Evolutionary conservation across 805 yeast genomes (phyloP).

Genomic region (Maudiozyma serrabonitensis): DNA sequence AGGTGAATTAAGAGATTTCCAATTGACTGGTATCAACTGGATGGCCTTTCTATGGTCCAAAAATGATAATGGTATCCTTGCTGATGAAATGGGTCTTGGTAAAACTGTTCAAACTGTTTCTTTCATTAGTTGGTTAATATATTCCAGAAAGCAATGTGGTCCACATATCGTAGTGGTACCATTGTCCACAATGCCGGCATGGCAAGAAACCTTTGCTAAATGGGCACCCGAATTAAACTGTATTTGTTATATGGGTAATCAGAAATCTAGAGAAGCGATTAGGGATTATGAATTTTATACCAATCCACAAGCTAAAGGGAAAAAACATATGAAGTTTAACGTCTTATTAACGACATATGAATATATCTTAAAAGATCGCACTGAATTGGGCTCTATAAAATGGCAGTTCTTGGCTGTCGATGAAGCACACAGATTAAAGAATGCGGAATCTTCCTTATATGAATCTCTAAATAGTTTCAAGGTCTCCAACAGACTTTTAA

Average conservation of each 20-base stretch:
- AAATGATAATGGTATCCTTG: constrained; percentile 92
- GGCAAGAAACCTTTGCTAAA: constrained; percentile 97
- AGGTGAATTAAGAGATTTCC: constrained; percentile 93
- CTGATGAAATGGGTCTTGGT: constrained; percentile 98
- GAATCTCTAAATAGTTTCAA: constrained; percentile 78
- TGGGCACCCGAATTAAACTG: constrained; percentile 97
- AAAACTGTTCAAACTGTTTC: constrained; percentile 96
- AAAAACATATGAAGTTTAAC: constrained; percentile 75
- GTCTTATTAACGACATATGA: constrained; percentile 92
- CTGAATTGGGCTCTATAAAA: constrained; percentile 67
- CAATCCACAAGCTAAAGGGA: constrained; percentile 34
- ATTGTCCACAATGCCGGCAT: constrained; percentile 88
- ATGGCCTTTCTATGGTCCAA: constrained; percentile 99
- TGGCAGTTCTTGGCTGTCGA: constrained; percentile 98
- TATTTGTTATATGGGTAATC: constrained; percentile 86
- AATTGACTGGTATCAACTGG: constrained; percentile 96
- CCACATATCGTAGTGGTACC: constrained; percentile 97
- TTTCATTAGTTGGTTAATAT: constrained; percentile 88
- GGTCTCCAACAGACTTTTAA: constrained; percentile 73
- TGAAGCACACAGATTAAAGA: constrained; percentile 94
- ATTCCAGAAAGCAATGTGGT: constrained; percentile 93
- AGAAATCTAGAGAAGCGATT: constrained; percentile 70
- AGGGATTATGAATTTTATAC: constrained; percentile 80
- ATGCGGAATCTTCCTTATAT: constrained; percentile 86
- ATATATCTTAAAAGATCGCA: constrained; percentile 82